phyloP scores from a whole-genome alignment of 306 rosid species.

The Nissolia schottii region DNA sequence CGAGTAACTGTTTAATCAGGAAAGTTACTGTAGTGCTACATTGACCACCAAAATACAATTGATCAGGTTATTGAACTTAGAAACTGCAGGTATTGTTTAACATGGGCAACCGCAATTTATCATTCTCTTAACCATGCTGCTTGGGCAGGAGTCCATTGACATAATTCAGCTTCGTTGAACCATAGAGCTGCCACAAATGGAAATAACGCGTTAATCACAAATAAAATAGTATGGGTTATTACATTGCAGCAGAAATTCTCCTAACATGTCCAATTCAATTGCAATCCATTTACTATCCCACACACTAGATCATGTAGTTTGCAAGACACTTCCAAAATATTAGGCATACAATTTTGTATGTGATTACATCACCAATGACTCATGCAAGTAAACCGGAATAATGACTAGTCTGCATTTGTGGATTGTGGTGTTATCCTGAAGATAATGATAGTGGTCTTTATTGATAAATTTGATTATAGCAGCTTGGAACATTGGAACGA shows the following conservation, averaged over 20 bases:
- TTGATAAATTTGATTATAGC: not conserved
- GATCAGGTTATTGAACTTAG: slow-evolving; percentile 14
- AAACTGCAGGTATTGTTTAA: slow-evolving; percentile 17
- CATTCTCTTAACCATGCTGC: slow-evolving; percentile 83
- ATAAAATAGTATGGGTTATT: not conserved
- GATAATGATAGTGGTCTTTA: not conserved
- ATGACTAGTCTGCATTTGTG: not conserved
- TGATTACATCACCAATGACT: not conserved
- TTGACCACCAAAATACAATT: slow-evolving; percentile 10
- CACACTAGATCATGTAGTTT: not conserved
- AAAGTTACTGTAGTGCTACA: not conserved
- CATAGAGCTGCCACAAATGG: slow-evolving; percentile 61
- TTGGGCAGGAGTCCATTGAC: slow-evolving; percentile 68
- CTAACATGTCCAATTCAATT: not conserved
- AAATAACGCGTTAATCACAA: slow-evolving; percentile 10
- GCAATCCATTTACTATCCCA: not conserved
- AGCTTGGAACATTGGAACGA: not conserved
- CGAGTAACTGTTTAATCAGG: not conserved
- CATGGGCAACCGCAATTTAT: slow-evolving; percentile 20
- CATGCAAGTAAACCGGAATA: not conserved
- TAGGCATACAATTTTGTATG: not conserved
- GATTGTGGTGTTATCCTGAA: not conserved
- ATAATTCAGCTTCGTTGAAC: slow-evolving; percentile 87
- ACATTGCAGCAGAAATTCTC: not conserved
- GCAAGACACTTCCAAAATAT: slow-evolving; percentile 1